Evolutionary conservation across 2,329 filamentous ascomycete species (phyloP).

Genomic region (Venturia effusa): DNA sequence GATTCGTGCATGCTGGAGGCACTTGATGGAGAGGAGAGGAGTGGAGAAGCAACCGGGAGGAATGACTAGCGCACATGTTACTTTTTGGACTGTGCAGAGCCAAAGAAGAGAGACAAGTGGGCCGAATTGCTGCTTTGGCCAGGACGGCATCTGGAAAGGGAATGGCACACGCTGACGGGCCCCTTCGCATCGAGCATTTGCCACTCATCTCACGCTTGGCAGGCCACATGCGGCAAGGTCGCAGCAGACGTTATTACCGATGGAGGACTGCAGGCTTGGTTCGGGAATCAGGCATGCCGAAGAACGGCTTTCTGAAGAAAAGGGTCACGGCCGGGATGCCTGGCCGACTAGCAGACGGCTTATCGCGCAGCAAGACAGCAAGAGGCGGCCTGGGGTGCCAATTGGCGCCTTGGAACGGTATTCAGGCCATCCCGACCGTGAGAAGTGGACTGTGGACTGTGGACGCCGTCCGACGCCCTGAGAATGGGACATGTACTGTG

Average conservation of each 20-base stretch:
- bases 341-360: background rate
- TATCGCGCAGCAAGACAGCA: background rate
- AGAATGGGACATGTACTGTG: background rate
- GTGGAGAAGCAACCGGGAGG: background rate
- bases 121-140: background rate
- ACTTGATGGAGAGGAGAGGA: background rate
- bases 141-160: background rate
- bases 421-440: conserved; percentile 1
- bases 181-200: background rate
- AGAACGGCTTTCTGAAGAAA: background rate
- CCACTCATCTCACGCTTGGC: background rate
- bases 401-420: background rate
- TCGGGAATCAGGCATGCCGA: conserved; percentile 4
- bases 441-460: background rate
- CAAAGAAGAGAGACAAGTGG: background rate
- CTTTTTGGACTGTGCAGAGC: background rate
- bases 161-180: background rate
- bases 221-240: background rate
- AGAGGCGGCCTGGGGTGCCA: background rate
- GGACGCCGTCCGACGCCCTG: too few relatives aligned
- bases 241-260: conserved; percentile 1
- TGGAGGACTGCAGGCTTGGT: background rate
- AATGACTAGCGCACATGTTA: background rate
- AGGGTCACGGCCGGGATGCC: background rate
- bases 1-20: background rate